Evolutionary conservation across 169 alveolate species (phyloP).

Genomic region (Theileria orientalis): DNA sequence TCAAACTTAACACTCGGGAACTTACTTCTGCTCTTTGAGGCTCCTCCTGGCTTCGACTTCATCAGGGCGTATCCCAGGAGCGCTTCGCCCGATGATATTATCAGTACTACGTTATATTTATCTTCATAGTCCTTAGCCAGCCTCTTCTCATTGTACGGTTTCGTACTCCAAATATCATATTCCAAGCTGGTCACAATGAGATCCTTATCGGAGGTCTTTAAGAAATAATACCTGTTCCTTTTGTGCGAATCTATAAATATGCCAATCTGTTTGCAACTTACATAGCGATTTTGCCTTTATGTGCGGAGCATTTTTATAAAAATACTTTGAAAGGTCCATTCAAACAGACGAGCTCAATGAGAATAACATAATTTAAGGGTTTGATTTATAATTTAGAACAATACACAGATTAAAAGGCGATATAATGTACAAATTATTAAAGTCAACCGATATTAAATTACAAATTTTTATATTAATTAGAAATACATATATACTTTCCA

Average conservation of each 20-base stretch:
- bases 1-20: slow-evolving; percentile 63
- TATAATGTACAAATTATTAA: too few species aligned
- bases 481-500: too few species aligned
- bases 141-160: slow-evolving; percentile 63
- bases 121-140: slow-evolving; percentile 39
- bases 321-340: slow-evolving; percentile 53
- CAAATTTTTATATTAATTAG: too few species aligned
- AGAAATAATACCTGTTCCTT: slow-evolving; percentile 54
- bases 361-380: too few species aligned
- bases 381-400: too few species aligned
- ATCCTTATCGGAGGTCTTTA: slow-evolving; percentile 68
- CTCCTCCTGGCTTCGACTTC: slow-evolving; percentile 72
- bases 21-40: slow-evolving; percentile 41
- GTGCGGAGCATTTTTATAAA: slow-evolving; percentile 43
- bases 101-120: slow-evolving; percentile 62
- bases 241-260: slow-evolving; percentile 12
- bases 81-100: slow-evolving; percentile 64
- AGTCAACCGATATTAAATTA: too few species aligned
- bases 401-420: too few species aligned
- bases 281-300: slow-evolving; percentile 27
- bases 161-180: slow-evolving; percentile 73
- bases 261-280: not conserved
- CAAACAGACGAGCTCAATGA: not conserved
- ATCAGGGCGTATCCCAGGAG: slow-evolving; percentile 73
- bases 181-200: slow-evolving; percentile 55